A percentile compares a stretch with the other conserved stretches of the same genome.
Evolutionary conservation across 106 monocot genomes (phyloP).

Genomic region (Phalaenopsis aphrodite): DNA sequence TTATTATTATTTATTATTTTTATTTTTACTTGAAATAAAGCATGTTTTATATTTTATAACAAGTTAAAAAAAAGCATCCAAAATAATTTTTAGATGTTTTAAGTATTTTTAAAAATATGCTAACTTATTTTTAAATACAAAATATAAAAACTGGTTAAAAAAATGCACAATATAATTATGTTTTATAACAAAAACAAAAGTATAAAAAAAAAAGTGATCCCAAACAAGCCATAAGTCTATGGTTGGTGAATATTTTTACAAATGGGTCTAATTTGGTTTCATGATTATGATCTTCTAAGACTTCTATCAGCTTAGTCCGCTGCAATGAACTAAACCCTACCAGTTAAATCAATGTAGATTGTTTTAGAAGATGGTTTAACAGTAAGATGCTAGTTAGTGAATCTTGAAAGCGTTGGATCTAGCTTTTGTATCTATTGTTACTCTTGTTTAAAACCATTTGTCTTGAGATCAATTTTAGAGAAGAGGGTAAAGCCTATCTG

Average conservation of each 20-base stretch:
- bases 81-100: too few species aligned
- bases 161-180: too few species aligned
- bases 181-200: too few species aligned
- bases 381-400: background rate
- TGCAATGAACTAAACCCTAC: background rate
- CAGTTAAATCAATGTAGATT: background rate
- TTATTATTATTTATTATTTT: too few species aligned
- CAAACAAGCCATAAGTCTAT: background rate
- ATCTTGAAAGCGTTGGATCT: background rate
- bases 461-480: background rate
- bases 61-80: too few species aligned
- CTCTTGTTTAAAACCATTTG: background rate
- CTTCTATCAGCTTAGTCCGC: background rate
- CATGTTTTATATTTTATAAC: too few species aligned
- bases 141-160: too few species aligned
- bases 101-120: too few species aligned
- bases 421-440: background rate
- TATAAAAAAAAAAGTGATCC: too few species aligned
- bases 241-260: background rate
- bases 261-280: background rate
- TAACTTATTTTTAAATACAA: too few species aligned
- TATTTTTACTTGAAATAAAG: too few species aligned
- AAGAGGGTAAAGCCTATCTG: too few species aligned
- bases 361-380: background rate
- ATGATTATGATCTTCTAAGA: background rate